Percentiles rank a stretch among this genome's conserved stretches.
Conservation (phyloP, 2,329 filamentous ascomycete genomes). For the Pyrenophora teres region DNA sequence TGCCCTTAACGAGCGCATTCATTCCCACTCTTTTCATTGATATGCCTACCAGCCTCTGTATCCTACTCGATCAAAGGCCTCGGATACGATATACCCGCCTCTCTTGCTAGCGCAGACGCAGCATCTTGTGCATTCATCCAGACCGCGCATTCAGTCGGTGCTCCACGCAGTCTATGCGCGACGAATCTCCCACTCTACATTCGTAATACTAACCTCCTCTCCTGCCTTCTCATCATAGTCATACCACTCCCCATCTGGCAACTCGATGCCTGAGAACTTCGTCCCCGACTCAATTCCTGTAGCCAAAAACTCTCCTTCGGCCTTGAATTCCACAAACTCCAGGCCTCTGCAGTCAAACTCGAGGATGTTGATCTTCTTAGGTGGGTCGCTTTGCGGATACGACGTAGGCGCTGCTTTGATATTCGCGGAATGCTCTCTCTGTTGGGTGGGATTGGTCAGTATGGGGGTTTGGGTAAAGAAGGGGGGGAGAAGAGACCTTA, state of each 20-base stretch:
- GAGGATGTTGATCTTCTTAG: conserved; percentile 78
- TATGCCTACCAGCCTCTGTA: no score
- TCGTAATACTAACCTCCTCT: conserved; percentile 91
- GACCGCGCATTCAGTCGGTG: no score
- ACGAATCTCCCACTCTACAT: conserved; percentile 83
- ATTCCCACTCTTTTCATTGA: no score
- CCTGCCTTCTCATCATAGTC: conserved; percentile 95
- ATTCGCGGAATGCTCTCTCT: conserved; percentile 84
- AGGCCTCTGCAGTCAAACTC: conserved; percentile 93
- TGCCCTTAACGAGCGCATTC: no score
- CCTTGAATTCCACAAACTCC: conserved; percentile 87
- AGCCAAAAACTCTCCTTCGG: conserved; percentile 92
- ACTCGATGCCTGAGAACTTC: conserved; percentile 80
- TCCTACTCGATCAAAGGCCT: no score
- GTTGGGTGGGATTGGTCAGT: neutral
- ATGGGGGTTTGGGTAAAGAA: neutral
- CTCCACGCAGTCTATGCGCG: conserved; percentile 57
- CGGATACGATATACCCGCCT: no score
- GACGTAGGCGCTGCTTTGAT: conserved; percentile 74
- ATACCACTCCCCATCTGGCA: conserved; percentile 93
- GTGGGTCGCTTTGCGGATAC: conserved; percentile 73
- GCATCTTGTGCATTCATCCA: no score
- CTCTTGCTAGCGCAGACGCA: no score
- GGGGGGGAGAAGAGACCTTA: conserved; percentile 66
- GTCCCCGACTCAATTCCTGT: conserved; percentile 79